These are phyloP conservation scores for Carex littledalei DNA, from an alignment of 176 grass and related monocot species.

Conservation along the genomic window DNA sequence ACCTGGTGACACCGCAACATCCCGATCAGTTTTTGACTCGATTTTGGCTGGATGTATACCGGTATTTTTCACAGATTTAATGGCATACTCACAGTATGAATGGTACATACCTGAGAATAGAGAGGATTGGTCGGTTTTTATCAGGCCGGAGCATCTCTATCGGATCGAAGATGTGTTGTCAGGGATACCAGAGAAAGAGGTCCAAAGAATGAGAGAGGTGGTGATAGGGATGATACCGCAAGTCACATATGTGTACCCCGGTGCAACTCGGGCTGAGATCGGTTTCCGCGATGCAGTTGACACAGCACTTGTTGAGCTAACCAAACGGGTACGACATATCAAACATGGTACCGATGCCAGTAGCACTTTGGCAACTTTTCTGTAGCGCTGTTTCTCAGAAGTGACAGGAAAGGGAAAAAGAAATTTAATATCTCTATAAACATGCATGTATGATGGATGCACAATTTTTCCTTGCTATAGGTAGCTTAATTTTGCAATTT, in stretches of 20 bases:
- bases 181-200: conserved; percentile 17
- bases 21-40: conserved; percentile 56
- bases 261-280: neutral
- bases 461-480: neutral
- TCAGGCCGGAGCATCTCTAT: conserved; percentile 4
- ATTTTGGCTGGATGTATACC: conserved; percentile 63
- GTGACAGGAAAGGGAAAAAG: neutral
- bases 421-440: neutral
- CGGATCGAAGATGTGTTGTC: conserved; percentile 14
- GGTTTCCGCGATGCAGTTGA: conserved; percentile 34
- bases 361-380: conserved; percentile 34
- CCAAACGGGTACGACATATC: conserved; percentile 8
- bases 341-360: conserved; percentile 1
- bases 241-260: conserved; percentile 26
- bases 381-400: neutral
- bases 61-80: conserved; percentile 56
- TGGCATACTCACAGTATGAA: conserved; percentile 37
- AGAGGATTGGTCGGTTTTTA: conserved; percentile 34
- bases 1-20: conserved; percentile 47
- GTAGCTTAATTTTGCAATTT: neutral
- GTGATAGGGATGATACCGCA: conserved; percentile 30
- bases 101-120: conserved; percentile 34
- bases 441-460: neutral
- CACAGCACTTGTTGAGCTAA: conserved; percentile 28
- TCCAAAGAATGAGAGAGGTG: conserved; percentile 28